A percentile compares a stretch with the other conserved stretches of the same genome.
Evolutionary conservation across 768 basidiomycete genomes (phyloP).

Genomic region (Atractiella rhizophila): DNA sequence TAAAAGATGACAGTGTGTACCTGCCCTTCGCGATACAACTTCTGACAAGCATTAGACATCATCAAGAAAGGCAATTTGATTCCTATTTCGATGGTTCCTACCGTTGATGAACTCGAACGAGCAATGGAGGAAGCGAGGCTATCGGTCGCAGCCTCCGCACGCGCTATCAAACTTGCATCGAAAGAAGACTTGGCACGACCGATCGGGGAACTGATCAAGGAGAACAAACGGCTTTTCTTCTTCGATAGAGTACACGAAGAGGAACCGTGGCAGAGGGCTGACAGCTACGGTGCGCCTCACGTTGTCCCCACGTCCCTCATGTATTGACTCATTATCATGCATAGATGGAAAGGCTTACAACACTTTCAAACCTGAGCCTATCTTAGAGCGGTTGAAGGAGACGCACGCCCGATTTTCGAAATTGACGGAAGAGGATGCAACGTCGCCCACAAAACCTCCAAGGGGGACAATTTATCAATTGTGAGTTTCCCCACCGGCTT

Average conservation of each 20-base stretch:
- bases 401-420: too few species aligned
- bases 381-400: neutral
- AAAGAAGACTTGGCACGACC: neutral
- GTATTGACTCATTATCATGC: neutral
- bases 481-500: too few species aligned
- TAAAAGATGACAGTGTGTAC: too few species aligned
- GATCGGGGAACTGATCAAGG: neutral
- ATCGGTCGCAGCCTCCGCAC: neutral
- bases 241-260: neutral
- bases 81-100: neutral
- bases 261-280: constrained; percentile 1
- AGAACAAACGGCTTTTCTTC: neutral
- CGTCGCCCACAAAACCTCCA: neutral
- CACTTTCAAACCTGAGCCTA: neutral
- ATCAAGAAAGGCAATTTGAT: neutral
- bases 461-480: constrained; percentile 1
- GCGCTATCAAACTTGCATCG: neutral
- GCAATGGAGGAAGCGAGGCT: neutral
- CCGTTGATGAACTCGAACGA: neutral
- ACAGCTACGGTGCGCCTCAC: neutral
- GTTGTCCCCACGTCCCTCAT: neutral
- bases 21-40: too few species aligned
- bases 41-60: neutral
- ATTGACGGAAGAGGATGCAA: neutral
- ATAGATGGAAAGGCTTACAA: constrained; percentile 1